Base-by-base conservation (phyloP, 139 green algal species). In the Eudorina sp. region DNA sequence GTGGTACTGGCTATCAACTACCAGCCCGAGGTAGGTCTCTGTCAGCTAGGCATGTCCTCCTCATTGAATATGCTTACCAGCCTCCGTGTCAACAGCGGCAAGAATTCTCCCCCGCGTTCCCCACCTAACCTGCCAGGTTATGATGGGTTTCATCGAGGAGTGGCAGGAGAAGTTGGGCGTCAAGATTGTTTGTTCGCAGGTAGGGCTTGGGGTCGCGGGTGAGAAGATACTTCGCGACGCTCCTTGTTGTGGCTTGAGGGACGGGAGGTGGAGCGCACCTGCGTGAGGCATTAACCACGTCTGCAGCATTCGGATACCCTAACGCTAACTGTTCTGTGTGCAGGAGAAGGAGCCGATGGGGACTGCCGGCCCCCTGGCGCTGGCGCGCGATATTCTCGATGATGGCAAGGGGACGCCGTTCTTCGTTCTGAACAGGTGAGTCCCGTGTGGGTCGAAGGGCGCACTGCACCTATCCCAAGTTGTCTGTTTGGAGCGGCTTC, bases 1-100 rank as follows among this genome's bases (percentile, higher is more conserved):
- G 97, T 99, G 8, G 95, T 99, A 2, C 94, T 99, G 36, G 98
- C 98, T 29, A 99, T 99, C 92, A 99, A 98, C 90, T 99, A 99
- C 83, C 94, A 95, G 45, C 96, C 97, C 0, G 95, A 99, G 93
- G 96, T 98, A 58, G 55, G 76, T 38, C 25, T 43, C 64, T 18
- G 38, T 5, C 29, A 25, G 29, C 55, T 23, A 23, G 29, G 29
- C 29, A 25, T 11, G 23, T 3, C 4, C 8, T 11, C 29, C 8
- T 25, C 27, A 51, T 58, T 38, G 2, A 41, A 66, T 60, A 19
- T 74, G 34, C 5, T 38, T 40, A 74, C 27, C 31, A 36, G n/a
- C n/a, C n/a, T n/a, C n/a, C n/a, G n/a, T n/a, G n/a, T n/a, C n/a
- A n/a, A n/a, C n/a, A n/a, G n/a, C n/a, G n/a, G 48, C 23, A 5